A percentile compares a stretch with the other conserved stretches of the same genome.
Evolutionary conservation across 352 stramenopile species (phyloP).

Genomic region (Blastocystis sp.): DNA sequence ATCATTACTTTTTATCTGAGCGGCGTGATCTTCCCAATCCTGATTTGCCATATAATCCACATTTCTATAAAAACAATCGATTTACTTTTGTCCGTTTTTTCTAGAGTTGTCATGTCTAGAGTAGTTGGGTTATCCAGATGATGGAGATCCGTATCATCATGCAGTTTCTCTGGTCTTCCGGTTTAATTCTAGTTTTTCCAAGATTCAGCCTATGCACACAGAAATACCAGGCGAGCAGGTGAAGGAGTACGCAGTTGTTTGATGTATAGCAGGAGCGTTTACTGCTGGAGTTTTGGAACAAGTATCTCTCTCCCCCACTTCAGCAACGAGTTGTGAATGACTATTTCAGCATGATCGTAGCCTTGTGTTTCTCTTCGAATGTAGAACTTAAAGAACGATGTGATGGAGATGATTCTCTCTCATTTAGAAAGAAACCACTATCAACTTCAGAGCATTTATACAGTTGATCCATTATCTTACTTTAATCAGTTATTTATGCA

Average conservation of each 20-base stretch:
- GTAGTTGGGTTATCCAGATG: slow-evolving; percentile 26
- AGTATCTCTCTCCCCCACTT: background rate
- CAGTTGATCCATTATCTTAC: background rate
- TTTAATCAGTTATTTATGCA: slow-evolving; percentile 15
- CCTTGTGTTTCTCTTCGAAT: background rate
- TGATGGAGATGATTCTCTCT: background rate
- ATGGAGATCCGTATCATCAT: background rate
- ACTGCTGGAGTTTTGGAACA: slow-evolving; percentile 47
- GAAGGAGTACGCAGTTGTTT: background rate
- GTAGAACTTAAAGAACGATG: background rate
- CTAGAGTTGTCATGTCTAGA: background rate
- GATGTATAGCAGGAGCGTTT: background rate
- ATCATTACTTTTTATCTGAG: background rate
- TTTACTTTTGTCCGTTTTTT: background rate
- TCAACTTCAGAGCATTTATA: slow-evolving; percentile 10
- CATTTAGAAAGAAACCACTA: background rate
- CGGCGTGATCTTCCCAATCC: background rate
- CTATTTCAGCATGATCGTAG: slow-evolving; percentile 10
- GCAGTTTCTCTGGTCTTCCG: background rate
- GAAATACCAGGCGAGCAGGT: background rate
- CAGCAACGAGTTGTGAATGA: background rate
- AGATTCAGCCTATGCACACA: background rate
- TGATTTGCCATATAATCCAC: background rate
- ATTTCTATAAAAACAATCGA: background rate
- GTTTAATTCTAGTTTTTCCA: background rate